Evolutionary conservation across 305 asterid species (phyloP).

Genomic region (Solanum hybrid): DNA sequence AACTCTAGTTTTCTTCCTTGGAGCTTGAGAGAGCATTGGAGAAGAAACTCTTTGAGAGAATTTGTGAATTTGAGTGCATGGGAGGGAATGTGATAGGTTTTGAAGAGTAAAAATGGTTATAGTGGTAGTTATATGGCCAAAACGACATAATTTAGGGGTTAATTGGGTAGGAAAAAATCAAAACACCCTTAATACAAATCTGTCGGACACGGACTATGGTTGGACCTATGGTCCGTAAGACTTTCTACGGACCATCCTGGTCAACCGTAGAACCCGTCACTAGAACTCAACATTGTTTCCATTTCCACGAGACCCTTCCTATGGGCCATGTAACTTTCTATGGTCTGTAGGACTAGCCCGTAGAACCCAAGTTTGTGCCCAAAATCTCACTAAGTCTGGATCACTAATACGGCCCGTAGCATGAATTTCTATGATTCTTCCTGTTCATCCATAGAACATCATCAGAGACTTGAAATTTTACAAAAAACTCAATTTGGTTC

Average conservation of each 20-base stretch:
- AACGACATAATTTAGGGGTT: background rate
- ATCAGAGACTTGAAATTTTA: background rate
- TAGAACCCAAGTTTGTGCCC: background rate
- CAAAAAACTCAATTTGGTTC: background rate
- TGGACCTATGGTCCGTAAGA: background rate
- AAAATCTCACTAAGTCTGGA: background rate
- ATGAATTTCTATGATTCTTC: background rate
- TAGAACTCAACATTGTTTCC: background rate
- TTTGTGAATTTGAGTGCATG: background rate
- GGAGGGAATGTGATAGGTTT: background rate
- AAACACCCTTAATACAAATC: background rate
- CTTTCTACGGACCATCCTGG: background rate
- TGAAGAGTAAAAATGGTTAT: background rate
- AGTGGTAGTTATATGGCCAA: background rate
- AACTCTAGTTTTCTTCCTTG: background rate
- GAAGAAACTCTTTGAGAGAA: background rate
- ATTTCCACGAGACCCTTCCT: background rate
- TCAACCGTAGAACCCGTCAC: background rate
- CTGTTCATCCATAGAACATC: background rate
- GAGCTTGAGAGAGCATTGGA: background rate
- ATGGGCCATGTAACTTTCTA: background rate
- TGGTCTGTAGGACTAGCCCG: background rate
- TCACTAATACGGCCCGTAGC: background rate
- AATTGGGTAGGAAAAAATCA: background rate
- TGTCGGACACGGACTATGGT: background rate